Base-by-base conservation (phyloP, 2,329 filamentous ascomycete species). In the Xenoacremonium recifei region DNA sequence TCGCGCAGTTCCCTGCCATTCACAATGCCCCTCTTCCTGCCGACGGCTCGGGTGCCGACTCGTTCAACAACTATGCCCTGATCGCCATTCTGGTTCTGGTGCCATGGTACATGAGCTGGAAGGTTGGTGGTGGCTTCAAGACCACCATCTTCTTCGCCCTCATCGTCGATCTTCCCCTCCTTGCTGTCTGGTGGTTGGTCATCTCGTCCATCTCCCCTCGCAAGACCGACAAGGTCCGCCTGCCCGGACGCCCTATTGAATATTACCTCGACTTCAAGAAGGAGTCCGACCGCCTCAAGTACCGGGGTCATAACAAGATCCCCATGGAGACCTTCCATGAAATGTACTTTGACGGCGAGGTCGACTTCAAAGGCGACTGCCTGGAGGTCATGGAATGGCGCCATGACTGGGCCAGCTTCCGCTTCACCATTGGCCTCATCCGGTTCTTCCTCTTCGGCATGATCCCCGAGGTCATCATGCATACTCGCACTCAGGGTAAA, bases 391-490 rank as follows among this genome's bases (percentile, higher is more conserved):
- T 97, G 68, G 93, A 97, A 71, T 93, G 93, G 74, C 80, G 93
- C 61, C 92, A 97, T 65, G 93, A 99, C 68, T 97, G 93, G 93
- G 89, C 89, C 55, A 93, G 80, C 75, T 96, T 96, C 77, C 80
- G 83, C 62, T 96, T 97, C 71, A 96, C 92, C 50, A 69, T 86
- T 60, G 77, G 83, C 60, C 75, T 96, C 54, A 90, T 91, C 78
- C 87, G 87, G 73, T 91, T 84, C 73, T 91, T 97, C 71, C 73
- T 97, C 57, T 84, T 88, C 48, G 84, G 83, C 65, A 89, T 96
- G 75, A 82, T 95, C 51, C 89, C 89, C 35, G 92, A 96, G 68
- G 80, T 95, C 50, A 85, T 96, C 59, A 84, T 96, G 77, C 92
- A 97, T 76, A 91, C 88, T 57, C 82, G 89, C 44, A 90, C 87